Percentiles rank a stretch among this genome's conserved stretches.
Conservation (phyloP, 2,329 filamentous ascomycete genomes). For the Colletotrichum echinochloae region DNA sequence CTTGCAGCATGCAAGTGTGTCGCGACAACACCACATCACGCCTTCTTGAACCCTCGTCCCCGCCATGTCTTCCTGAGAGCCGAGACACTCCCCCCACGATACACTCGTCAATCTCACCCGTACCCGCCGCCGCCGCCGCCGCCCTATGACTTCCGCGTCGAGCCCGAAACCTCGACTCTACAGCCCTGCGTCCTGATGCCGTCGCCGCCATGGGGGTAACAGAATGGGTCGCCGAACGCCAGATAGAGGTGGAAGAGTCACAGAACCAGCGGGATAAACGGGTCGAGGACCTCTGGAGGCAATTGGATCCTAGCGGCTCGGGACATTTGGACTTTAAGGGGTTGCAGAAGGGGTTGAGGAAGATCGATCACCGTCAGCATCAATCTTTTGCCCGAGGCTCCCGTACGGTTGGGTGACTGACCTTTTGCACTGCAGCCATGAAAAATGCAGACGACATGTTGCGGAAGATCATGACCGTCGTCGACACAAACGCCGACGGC, state of each 20-base stretch:
- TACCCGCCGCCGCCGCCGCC: neutral
- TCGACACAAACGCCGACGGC: conserved; percentile 89
- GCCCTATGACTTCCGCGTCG: conserved; percentile 43
- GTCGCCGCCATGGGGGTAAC: conserved; percentile 56
- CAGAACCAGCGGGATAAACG: conserved; percentile 83
- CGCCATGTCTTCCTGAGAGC: conserved; percentile 36
- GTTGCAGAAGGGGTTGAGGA: conserved; percentile 84
- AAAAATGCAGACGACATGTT: conserved; percentile 94
- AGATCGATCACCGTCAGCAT: conserved; percentile 87
- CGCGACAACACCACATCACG: conserved; percentile 33
- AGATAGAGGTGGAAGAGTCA: conserved; percentile 79
- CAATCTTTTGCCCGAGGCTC: conserved; percentile 11
- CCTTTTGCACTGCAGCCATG: conserved; percentile 61
- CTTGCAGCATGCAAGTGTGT: conserved; percentile 39
- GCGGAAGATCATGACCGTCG: conserved; percentile 80
- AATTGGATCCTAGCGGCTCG: conserved; percentile 80
- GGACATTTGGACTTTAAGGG: conserved; percentile 87
- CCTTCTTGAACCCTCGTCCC: conserved; percentile 7
- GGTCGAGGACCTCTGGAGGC: conserved; percentile 85
- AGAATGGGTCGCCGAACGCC: conserved; percentile 63
- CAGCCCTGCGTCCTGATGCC: conserved; percentile 41
- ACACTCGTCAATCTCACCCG: conserved; percentile 2
- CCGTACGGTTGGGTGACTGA: conserved; percentile 27
- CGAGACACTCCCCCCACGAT: neutral
- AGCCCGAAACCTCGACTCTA: conserved; percentile 47